Evolutionary conservation across 108 stramenopile genomes (phyloP).

Genomic region (Seminavis robusta): DNA sequence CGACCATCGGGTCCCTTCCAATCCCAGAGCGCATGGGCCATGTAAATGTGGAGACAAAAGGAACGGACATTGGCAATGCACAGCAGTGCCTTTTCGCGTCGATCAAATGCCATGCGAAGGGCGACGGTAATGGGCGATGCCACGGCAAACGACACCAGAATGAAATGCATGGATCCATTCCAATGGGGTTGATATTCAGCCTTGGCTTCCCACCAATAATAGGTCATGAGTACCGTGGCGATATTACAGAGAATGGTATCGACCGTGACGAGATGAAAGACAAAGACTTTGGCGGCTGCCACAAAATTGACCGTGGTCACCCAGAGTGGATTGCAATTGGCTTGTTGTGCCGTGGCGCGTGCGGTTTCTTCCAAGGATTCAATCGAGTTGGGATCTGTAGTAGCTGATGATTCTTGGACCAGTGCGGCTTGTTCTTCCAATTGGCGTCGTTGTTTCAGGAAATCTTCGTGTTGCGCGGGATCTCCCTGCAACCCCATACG

Average conservation of each 20-base stretch:
- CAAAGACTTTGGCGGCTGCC: slow-evolving; percentile 40
- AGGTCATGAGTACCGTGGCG: slow-evolving; percentile 35
- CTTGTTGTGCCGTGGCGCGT: too few relatives aligned
- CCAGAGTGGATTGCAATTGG: too few relatives aligned
- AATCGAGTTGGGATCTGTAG: too few relatives aligned
- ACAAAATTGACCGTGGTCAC: too few relatives aligned
- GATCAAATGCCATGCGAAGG: slow-evolving; percentile 41
- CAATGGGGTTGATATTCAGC: background rate
- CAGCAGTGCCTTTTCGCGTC: slow-evolving; percentile 44
- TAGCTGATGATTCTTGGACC: too few relatives aligned
- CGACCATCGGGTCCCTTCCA: slow-evolving; percentile 39
- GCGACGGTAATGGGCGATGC: slow-evolving; percentile 40
- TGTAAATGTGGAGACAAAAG: slow-evolving; percentile 34
- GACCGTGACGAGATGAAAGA: slow-evolving; percentile 32
- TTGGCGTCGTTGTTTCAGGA: too few relatives aligned
- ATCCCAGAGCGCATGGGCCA: slow-evolving; percentile 55
- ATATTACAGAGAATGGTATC: slow-evolving; percentile 37
- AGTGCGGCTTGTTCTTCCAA: too few relatives aligned
- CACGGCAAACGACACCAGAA: slow-evolving; percentile 47
- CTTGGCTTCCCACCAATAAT: slow-evolving; percentile 14
- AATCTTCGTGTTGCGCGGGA: too few relatives aligned
- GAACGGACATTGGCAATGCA: slow-evolving; percentile 34
- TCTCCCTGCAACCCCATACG: too few relatives aligned
- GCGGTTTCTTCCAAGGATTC: too few relatives aligned
- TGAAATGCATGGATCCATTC: slow-evolving; percentile 27